Evolutionary conservation across 2,329 filamentous ascomycete genomes (phyloP).

Genomic region (Myriosclerotinia duriaeana): DNA sequence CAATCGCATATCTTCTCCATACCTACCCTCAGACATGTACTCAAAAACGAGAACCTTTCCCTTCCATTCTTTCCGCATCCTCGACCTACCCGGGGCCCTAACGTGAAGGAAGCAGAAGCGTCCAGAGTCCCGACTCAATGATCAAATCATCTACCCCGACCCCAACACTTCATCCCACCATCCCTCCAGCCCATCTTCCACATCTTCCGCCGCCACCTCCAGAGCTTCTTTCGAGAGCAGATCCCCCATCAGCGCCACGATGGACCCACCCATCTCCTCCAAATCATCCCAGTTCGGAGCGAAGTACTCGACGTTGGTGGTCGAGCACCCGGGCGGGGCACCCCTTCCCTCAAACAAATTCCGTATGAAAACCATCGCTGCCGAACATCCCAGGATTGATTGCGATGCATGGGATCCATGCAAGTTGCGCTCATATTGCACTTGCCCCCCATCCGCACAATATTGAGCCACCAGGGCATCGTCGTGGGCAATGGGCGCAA

Average conservation of each 20-base stretch:
- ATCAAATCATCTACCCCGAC: not conserved
- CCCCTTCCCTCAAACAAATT: conserved; percentile 19
- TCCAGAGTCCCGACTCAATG: not conserved
- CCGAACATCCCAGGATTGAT: not conserved
- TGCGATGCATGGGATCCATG: not conserved
- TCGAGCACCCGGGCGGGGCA: not conserved
- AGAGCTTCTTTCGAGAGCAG: not conserved
- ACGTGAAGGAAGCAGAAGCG: not conserved
- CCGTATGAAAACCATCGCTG: conserved; percentile 32
- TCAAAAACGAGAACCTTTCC: too few relatives aligned
- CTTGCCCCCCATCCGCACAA: not conserved
- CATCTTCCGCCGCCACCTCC: too few relatives aligned
- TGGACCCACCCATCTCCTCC: not conserved
- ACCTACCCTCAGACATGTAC: too few relatives aligned
- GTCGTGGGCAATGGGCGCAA: not conserved
- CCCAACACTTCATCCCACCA: not conserved
- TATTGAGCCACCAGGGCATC: not conserved
- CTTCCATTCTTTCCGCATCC: too few relatives aligned
- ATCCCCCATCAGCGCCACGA: too few relatives aligned
- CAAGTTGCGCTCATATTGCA: not conserved
- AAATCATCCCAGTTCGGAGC: not conserved
- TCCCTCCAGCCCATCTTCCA: too few relatives aligned
- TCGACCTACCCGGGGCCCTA: too few relatives aligned
- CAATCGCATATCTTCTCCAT: too few relatives aligned
- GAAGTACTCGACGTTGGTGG: not conserved